Conservation (phyloP, 805 yeast genomes). For the Hanseniaspora taiwanica region DNA sequence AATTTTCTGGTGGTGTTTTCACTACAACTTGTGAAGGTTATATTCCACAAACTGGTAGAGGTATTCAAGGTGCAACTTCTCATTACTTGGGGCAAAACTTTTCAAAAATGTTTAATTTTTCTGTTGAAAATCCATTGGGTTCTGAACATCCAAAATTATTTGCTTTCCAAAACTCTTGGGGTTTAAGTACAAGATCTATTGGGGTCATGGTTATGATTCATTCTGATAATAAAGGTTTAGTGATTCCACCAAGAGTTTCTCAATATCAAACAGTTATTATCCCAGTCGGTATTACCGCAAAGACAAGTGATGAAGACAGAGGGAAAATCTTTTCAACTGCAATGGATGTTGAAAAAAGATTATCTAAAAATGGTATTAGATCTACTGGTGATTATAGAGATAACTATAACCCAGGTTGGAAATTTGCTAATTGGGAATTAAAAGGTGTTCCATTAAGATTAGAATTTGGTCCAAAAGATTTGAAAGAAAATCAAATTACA, state of each 20-base stretch:
- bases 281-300: slow-evolving; percentile 89
- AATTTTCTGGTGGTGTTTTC: slow-evolving; percentile 94
- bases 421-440: slow-evolving; percentile 92
- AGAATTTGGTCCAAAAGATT: slow-evolving; percentile 94
- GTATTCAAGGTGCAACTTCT: slow-evolving; percentile 98
- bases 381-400: slow-evolving; percentile 80
- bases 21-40: slow-evolving; percentile 96
- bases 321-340: slow-evolving; percentile 59
- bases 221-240: slow-evolving; percentile 96
- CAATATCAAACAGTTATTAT: slow-evolving; percentile 83
- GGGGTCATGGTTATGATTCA: slow-evolving; percentile 99
- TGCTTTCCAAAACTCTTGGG: slow-evolving; percentile 98
- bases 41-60: slow-evolving; percentile 97
- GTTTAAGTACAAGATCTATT: slow-evolving; percentile 92
- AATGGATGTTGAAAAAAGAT: slow-evolving; percentile 47
- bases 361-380: slow-evolving; percentile 53
- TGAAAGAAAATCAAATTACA: slow-evolving; percentile 62
- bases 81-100: slow-evolving; percentile 97
- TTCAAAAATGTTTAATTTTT: slow-evolving; percentile 93
- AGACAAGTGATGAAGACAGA: slow-evolving; percentile 68
- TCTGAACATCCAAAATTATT: slow-evolving; percentile 71
- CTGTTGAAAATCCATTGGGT: slow-evolving; percentile 93
- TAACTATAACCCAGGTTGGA: slow-evolving; percentile 97
- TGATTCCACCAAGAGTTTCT: slow-evolving; percentile 94
- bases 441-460: slow-evolving; percentile 90